Evolutionary conservation across 2,329 filamentous ascomycete species (phyloP), one percentile per base, ranked within the genome.

Genomic region (Diplodia corticola): DNA sequence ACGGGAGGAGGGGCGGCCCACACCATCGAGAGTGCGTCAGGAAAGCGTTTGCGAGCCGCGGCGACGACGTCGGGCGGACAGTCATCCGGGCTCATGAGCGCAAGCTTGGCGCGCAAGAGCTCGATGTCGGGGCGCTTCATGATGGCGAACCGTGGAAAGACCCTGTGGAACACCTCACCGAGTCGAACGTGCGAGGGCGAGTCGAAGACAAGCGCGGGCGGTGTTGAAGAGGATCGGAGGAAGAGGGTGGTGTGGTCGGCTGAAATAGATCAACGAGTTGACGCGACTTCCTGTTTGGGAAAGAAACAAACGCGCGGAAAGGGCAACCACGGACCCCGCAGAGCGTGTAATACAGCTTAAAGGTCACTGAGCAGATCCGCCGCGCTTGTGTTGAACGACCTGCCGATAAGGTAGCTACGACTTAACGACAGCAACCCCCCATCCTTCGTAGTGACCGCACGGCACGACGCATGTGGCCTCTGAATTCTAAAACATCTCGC

Each of bases 41-140:
- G 88, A 60, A 90, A 86, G 72, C 96, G 89, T 76, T 90, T 91
- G 80, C 88, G 88, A 5, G 92, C 89, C 20, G 92, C 88, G 73
- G 97, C 92, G 74, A 96, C 97, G 54, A 98, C 91, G 46, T 93
- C 92, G 13, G 51, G 24, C 24, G 51, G 63, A 28, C 63, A 57
- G 17, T 28, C 28, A 12, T 50, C n/a, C 37, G 22, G 17, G 51
- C 37, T 33, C 26, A 49, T 57, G 63, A 65, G 30, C 35, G 26
- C 44, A 12, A 65, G 37, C 26, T 65, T 65, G 63, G 50, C 50
- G 51, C 51, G 63, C n/a, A 65, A 44, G 28, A 65, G 37, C 22
- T 57, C 37, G 35, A 65, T 44, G n/a, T 49, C 22, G 44, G n/a
- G 35, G n/a, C 6, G 26, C 7, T 1, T 7, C 50, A 48, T 37